Evolutionary conservation across 805 yeast species (phyloP).

Genomic region (Starmerella tilneyi): DNA sequence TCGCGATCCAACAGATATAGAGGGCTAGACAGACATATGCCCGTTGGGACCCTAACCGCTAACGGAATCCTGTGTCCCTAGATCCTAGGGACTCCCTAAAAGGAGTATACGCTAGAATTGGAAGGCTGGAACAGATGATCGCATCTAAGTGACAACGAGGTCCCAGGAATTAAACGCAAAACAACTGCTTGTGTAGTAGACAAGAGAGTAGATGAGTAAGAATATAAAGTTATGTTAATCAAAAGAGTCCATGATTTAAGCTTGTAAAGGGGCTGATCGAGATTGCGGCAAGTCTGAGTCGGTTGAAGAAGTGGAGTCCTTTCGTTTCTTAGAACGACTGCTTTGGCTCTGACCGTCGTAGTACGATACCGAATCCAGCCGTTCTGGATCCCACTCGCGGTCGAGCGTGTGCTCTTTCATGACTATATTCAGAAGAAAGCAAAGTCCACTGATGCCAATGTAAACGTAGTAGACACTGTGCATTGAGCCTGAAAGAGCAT

Average conservation of each 20-base stretch:
- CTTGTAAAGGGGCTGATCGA: background rate
- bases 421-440: slow-evolving; percentile 17
- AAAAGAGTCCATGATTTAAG: background rate
- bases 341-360: background rate
- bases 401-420: slow-evolving; percentile 23
- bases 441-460: slow-evolving; percentile 20
- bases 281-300: background rate
- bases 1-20: no score
- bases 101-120: no score
- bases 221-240: background rate
- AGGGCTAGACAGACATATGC: background rate
- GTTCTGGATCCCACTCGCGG: background rate
- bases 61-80: no score
- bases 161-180: no score
- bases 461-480: slow-evolving; percentile 19
- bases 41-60: no score
- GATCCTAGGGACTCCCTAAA: no score
- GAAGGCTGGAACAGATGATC: no score
- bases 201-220: background rate
- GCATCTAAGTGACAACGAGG: no score
- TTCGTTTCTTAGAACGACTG: background rate
- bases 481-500: slow-evolving; percentile 17
- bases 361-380: background rate
- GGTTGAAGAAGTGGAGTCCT: background rate
- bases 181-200: no score